Evolutionary conservation across 148 eudicot species (phyloP).

Genomic region (Diospyros lotus): DNA sequence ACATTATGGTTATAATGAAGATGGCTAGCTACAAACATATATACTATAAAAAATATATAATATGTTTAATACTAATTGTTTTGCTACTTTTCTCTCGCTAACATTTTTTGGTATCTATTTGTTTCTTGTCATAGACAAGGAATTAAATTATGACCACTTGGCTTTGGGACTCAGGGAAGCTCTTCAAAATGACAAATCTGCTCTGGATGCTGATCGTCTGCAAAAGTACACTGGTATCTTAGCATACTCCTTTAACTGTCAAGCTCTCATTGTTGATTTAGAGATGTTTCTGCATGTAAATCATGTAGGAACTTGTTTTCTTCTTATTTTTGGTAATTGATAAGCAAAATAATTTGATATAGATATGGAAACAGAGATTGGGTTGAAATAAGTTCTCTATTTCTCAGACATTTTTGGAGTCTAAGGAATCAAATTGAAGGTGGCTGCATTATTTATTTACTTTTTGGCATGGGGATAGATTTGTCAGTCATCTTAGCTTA

Average conservation of each 20-base stretch:
- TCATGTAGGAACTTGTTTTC: not conserved
- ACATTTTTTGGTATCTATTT: not conserved
- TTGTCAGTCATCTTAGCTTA: not conserved
- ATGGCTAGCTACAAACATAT: no score
- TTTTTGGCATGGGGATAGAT: not conserved
- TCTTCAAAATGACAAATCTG: conserved; percentile 66
- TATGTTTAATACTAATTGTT: not conserved
- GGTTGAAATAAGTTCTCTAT: not conserved
- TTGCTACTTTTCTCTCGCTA: not conserved
- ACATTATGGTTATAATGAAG: no score
- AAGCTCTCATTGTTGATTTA: conserved; percentile 6
- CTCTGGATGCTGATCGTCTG: conserved; percentile 61
- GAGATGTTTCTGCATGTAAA: not conserved
- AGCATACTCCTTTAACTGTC: not conserved
- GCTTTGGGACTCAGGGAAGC: conserved; percentile 73
- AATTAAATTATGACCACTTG: conserved; percentile 68
- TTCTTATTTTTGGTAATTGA: not conserved
- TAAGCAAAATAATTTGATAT: not conserved
- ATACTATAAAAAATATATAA: no score
- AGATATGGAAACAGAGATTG: not conserved
- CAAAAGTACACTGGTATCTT: conserved; percentile 14
- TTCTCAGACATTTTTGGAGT: not conserved
- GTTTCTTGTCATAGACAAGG: conserved; percentile 47
- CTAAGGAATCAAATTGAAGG: not conserved
- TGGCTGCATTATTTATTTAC: not conserved